These are phyloP conservation scores for Candida insectalens DNA, from an alignment of 805 yeast genomes.

Conservation along the genomic window DNA sequence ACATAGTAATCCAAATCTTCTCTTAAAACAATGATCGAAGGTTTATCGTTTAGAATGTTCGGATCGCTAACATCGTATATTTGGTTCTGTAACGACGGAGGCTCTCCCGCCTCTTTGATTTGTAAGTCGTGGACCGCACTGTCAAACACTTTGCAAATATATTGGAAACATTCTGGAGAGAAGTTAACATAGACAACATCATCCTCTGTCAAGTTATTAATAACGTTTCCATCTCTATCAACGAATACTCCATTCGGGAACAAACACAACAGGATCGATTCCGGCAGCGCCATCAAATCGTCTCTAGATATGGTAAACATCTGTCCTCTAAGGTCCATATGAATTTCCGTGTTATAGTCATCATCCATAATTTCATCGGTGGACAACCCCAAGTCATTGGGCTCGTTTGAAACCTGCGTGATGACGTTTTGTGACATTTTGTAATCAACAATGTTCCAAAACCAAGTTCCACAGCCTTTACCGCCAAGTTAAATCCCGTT, in stretches of 20 bases:
- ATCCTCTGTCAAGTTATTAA: constrained; percentile 68
- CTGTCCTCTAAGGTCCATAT: constrained; percentile 67
- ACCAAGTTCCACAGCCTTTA: no score
- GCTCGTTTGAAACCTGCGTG: constrained; percentile 52
- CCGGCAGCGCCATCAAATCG: constrained; percentile 87
- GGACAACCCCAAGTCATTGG: constrained; percentile 6
- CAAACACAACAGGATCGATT: constrained; percentile 73
- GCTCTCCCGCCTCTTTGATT: constrained; percentile 24
- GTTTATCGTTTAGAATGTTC: constrained; percentile 65
- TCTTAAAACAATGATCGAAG: constrained; percentile 82
- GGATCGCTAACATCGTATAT: constrained; percentile 33
- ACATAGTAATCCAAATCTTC: constrained; percentile 94
- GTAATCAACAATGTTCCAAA: not conserved
- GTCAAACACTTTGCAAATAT: constrained; percentile 65
- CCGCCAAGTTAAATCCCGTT: no score
- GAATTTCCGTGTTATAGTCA: constrained; percentile 59
- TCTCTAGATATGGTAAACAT: constrained; percentile 74
- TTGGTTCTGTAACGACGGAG: constrained; percentile 11
- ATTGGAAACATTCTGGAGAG: constrained; percentile 78
- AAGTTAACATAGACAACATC: constrained; percentile 79
- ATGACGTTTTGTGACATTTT: constrained; percentile 36
- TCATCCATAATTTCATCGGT: constrained; percentile 20
- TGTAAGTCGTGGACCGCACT: constrained; percentile 56
- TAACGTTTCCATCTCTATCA: constrained; percentile 67
- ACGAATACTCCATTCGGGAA: constrained; percentile 88